Base-by-base conservation (phyloP, 1,139 yeast species). In the Kurtzmaniella quercitrusa region DNA sequence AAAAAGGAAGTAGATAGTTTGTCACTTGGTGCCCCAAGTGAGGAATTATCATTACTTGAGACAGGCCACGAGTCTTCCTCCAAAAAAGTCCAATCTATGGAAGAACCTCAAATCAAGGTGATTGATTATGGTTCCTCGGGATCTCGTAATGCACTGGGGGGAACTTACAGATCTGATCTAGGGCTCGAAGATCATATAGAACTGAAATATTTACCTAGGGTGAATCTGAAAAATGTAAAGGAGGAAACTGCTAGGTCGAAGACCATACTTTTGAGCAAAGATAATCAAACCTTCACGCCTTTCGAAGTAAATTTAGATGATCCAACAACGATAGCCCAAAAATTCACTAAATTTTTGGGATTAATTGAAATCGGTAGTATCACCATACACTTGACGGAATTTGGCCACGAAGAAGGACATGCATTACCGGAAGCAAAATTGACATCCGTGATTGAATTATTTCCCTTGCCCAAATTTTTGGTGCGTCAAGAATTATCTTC, bases 361-460 rank as follows among this genome's bases (percentile, higher is more conserved):
- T 53, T 81, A 16, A 60, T 66, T 5, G 65, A 69, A 11, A 60
- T 63, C 5, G 77, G 76, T 0, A 36, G 40, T 2, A 61, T 78
- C 26, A 62, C 80, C 0, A 68, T 83, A 38, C 89, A 84, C 53
- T 61, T 88, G 48, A 86, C 95, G 0, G 95, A 88, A 38, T 80
- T 82, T 56, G 79, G 80, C 14, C 72, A 82, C 39, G 69, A 68
- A 3, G 78, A 79, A 38, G 96, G 96, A 4, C 77, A 70, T 3
- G 71, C 82, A 0, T 60, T 89, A 16, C 67, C 81, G 1, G 68
- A 86, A 33, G 71, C 72, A 28, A 56, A 64, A 2, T 53, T 82
- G 2, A 52, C 68, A 1, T 52, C 56, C 2, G 53, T 65, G 5
- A 49, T 65, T 14, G 69, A 68, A 39, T 52, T 57, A 17, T 60